Conservation (phyloP, 805 yeast species). For the Barnettozyma salicaria region DNA sequence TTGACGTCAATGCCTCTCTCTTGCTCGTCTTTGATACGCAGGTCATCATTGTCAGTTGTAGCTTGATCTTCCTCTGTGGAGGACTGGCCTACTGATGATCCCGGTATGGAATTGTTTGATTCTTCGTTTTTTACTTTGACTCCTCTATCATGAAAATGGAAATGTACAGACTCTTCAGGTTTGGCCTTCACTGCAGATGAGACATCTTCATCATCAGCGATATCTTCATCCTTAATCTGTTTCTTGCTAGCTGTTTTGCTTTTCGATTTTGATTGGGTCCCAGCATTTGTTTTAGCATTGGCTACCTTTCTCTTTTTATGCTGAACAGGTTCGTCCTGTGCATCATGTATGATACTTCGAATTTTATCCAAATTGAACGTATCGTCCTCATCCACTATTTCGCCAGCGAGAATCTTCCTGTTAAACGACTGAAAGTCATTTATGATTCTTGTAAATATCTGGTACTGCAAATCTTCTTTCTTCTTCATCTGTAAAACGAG, state of each 20-base stretch:
- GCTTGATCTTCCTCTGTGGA: background rate
- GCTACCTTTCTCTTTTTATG: slow-evolving; percentile 6
- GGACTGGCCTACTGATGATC: background rate
- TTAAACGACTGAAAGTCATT: slow-evolving; percentile 21
- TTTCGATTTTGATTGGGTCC: slow-evolving; percentile 2
- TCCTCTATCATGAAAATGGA: slow-evolving; percentile 6
- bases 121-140: background rate
- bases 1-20: slow-evolving; percentile 4
- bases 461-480: slow-evolving; percentile 15
- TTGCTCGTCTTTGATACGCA: slow-evolving; percentile 4
- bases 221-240: background rate
- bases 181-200: background rate
- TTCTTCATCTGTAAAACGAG: slow-evolving; percentile 7
- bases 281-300: slow-evolving; percentile 1
- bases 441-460: slow-evolving; percentile 18
- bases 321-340: background rate
- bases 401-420: slow-evolving; percentile 15
- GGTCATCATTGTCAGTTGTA: slow-evolving; percentile 1
- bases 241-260: background rate
- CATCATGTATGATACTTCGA: slow-evolving; percentile 4
- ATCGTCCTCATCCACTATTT: slow-evolving; percentile 16
- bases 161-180: slow-evolving; percentile 7
- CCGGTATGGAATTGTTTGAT: background rate
- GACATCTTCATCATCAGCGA: background rate
- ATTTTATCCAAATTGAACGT: slow-evolving; percentile 17